phyloP scores from a whole-genome alignment of 2,329 filamentous ascomycete species.

The Beauveria bassiana region DNA sequence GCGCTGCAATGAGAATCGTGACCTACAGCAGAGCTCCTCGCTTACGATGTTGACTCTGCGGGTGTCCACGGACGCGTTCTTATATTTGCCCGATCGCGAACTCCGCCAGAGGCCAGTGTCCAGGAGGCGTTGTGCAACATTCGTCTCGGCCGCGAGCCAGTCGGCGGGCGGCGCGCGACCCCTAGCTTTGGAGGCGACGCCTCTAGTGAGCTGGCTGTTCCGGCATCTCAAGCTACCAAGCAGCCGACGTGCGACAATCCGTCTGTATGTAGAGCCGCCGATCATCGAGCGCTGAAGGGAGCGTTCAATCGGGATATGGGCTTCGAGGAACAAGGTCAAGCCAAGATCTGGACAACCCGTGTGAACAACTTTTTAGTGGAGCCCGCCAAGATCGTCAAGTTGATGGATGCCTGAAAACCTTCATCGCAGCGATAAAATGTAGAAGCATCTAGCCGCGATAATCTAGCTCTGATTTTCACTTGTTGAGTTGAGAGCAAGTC shows the following conservation, averaged over 20 bases:
- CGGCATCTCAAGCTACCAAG: background rate
- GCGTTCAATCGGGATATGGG: background rate
- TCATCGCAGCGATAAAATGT: too few species aligned
- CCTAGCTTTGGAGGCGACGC: background rate
- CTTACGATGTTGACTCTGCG: constrained; percentile 46
- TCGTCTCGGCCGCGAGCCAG: background rate
- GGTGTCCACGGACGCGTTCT: constrained; percentile 19
- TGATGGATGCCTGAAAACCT: background rate
- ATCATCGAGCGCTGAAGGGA: background rate
- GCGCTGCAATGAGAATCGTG: too few species aligned
- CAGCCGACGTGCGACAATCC: background rate
- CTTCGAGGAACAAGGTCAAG: background rate
- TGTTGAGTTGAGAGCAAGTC: too few species aligned
- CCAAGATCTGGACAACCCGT: background rate
- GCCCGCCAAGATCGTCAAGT: background rate
- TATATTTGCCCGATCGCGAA: background rate
- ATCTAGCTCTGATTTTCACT: too few species aligned
- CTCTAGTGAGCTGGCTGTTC: background rate
- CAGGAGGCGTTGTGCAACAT: constrained; percentile 19
- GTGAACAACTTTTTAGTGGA: background rate
- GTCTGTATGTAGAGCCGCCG: background rate
- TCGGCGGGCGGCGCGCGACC: background rate
- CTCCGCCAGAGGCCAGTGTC: constrained; percentile 21
- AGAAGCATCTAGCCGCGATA: too few species aligned
- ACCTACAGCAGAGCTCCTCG: constrained; percentile 41